These are phyloP conservation scores for Ophiorrhiza pumila DNA, from an alignment of 257 asterid genomes.

Conservation along the genomic window DNA sequence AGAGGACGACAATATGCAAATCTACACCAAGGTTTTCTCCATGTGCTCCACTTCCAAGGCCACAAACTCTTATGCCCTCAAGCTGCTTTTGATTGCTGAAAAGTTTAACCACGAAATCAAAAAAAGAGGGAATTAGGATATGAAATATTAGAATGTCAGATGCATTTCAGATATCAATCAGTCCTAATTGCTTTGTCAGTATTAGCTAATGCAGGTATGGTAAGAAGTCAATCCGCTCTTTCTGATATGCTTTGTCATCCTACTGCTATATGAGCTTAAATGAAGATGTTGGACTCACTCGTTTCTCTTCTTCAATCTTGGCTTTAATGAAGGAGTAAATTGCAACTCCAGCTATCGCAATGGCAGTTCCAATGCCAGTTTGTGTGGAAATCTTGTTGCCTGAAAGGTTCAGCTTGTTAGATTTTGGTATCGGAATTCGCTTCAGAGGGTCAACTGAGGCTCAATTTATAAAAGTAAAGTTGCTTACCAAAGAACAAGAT, in stretches of 20 bases:
- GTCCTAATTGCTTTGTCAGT: background rate
- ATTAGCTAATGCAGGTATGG: background rate
- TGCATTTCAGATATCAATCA: background rate
- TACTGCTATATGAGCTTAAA: background rate
- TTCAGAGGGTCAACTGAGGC: background rate
- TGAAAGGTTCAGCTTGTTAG: slow-evolving; percentile 26
- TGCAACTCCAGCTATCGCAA: slow-evolving; percentile 98
- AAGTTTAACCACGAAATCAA: background rate
- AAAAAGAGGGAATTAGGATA: background rate
- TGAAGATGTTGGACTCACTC: slow-evolving; percentile 45
- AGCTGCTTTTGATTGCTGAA: slow-evolving; percentile 77
- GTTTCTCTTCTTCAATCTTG: slow-evolving; percentile 94
- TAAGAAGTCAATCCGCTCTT: background rate
- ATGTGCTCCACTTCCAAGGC: slow-evolving; percentile 20
- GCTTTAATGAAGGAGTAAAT: slow-evolving; percentile 93
- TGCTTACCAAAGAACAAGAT: slow-evolving; percentile 75
- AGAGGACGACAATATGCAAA: slow-evolving; percentile 24
- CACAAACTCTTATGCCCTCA: slow-evolving; percentile 34
- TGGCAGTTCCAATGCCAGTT: slow-evolving; percentile 88
- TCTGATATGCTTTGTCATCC: background rate
- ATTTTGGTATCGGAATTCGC: slow-evolving; percentile 9
- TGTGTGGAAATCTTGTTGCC: slow-evolving; percentile 92
- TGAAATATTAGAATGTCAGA: background rate
- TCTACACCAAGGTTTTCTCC: slow-evolving; percentile 27
- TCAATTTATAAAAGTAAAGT: background rate